Evolutionary conservation across 2,329 filamentous ascomycete genomes (phyloP).

Genomic region (Pseudocercospora fuligena): DNA sequence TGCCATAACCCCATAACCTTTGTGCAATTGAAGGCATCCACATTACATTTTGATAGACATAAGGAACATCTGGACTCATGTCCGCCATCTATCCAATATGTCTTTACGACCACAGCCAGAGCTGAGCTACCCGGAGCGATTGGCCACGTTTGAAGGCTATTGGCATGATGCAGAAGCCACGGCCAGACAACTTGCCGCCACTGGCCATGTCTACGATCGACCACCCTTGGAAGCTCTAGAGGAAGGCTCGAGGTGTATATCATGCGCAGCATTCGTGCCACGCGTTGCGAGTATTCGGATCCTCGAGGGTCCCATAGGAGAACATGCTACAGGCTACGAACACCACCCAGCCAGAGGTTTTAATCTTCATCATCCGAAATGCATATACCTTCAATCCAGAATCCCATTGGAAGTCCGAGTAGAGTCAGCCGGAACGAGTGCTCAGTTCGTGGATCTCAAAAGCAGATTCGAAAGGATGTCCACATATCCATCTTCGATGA

Average conservation of each 20-base stretch:
- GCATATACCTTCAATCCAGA: slow-evolving; percentile 32
- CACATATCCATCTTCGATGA: neutral
- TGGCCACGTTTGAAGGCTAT: slow-evolving; percentile 30
- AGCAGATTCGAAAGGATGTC: slow-evolving; percentile 21
- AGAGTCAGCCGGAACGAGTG: slow-evolving; percentile 7
- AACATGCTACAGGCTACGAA: slow-evolving; percentile 6
- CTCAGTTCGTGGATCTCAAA: slow-evolving; percentile 16
- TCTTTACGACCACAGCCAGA: slow-evolving; percentile 7
- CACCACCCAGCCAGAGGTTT: slow-evolving; percentile 9
- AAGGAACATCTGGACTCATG: neutral
- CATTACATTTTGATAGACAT: neutral
- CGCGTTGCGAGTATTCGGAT: slow-evolving; percentile 32
- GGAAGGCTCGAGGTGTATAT: slow-evolving; percentile 38
- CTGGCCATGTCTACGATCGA: slow-evolving; percentile 40
- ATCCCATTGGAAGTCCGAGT: slow-evolving; percentile 34
- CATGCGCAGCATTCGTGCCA: slow-evolving; percentile 36
- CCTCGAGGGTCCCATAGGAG: slow-evolving; percentile 25
- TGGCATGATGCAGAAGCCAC: slow-evolving; percentile 34
- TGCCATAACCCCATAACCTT: too few relatives aligned
- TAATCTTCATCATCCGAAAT: slow-evolving; percentile 34
- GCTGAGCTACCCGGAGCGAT: slow-evolving; percentile 19
- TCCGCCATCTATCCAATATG: slow-evolving; percentile 5
- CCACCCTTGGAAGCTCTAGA: slow-evolving; percentile 39
- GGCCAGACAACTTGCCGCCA: slow-evolving; percentile 37
- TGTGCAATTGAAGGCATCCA: neutral